Conservation (phyloP, 805 yeast genomes). For the Teunomyces funiuensis region DNA sequence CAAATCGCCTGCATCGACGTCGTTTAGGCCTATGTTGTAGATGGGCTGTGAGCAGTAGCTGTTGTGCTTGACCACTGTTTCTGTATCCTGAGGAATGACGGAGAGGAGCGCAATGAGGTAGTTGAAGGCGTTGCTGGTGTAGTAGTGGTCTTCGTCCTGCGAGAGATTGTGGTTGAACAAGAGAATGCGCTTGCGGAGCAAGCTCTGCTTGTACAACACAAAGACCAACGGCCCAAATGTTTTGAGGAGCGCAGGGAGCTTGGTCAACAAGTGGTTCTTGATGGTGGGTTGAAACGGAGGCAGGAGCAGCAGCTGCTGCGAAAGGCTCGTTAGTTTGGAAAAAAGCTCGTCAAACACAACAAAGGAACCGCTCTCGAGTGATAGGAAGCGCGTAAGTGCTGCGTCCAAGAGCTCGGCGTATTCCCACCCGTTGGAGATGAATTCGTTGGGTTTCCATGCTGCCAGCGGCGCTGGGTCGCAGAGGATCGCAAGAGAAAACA, state of each 20-base stretch:
- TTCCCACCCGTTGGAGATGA: constrained; percentile 44
- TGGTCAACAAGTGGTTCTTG: constrained; percentile 43
- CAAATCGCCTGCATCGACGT: constrained; percentile 32
- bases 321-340: constrained; percentile 12
- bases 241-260: constrained; percentile 33
- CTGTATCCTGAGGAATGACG: constrained; percentile 58
- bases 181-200: constrained; percentile 57
- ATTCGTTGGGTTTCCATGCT: constrained; percentile 41
- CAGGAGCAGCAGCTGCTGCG: neutral
- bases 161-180: constrained; percentile 14
- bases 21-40: constrained; percentile 65
- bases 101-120: constrained; percentile 63
- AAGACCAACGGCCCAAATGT: constrained; percentile 57
- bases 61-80: constrained; percentile 16
- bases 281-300: constrained; percentile 19
- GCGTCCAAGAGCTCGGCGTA: constrained; percentile 35
- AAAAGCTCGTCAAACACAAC: constrained; percentile 18
- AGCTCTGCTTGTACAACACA: constrained; percentile 60
- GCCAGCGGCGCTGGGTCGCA: constrained; percentile 39
- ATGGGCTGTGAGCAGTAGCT: constrained; percentile 43
- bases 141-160: constrained; percentile 14
- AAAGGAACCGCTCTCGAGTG: neutral
- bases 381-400: constrained; percentile 24
- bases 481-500: constrained; percentile 66
- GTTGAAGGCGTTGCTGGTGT: constrained; percentile 37